Evolutionary conservation across 2,329 filamentous ascomycete species (phyloP), one percentile per base, ranked within the genome.

Genomic region (Gliomastix tumulicola): DNA sequence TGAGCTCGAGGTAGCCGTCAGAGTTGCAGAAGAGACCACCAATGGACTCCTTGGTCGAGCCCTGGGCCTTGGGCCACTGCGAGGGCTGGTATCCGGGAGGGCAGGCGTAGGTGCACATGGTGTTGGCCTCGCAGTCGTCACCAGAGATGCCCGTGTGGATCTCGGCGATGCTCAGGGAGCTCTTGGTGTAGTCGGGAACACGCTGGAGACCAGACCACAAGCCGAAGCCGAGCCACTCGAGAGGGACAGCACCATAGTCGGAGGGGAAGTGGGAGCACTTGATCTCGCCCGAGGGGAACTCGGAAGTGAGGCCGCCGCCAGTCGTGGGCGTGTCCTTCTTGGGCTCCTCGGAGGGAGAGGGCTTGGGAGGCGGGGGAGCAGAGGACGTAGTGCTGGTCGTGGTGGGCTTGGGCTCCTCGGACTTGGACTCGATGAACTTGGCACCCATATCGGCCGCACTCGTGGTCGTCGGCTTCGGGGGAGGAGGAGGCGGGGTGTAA

Each of bases 91-190:
- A 94, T 32, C 90, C 90, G 20, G 80, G 65, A n/a, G 87, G 84
- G 69, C 92, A 98, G 39, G 87, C 81, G 54, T 97, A 97, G 3
- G 89, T 94, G 72, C 90, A 96, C 71, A 89, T 88, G 40, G 69
- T 64, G 34, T 79, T 81, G 9, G 68, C 50, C 8, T 51, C 57
- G 65, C 87, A 90, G 41, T 60, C 61, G 13, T 76, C 62, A 13
- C 82, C 84, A 15, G 65, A 65, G 32, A 80, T 60, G 19, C 73
- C 78, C 28, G 79, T 80, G 35, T 75, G 68, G 42, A 89, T 87
- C 41, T 75, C 73, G 56, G 64, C 68, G 53, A 94, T 82, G 25
- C 72, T 53, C 12, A 66, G 52, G 32, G 68, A 67, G 19, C 57
- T 60, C 20, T 65, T 40, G n/a, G 56, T 62, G 53, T 67, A 79